phyloP scores from a whole-genome alignment of 108 stramenopile genomes.

The Cyclotella cryptica region DNA sequence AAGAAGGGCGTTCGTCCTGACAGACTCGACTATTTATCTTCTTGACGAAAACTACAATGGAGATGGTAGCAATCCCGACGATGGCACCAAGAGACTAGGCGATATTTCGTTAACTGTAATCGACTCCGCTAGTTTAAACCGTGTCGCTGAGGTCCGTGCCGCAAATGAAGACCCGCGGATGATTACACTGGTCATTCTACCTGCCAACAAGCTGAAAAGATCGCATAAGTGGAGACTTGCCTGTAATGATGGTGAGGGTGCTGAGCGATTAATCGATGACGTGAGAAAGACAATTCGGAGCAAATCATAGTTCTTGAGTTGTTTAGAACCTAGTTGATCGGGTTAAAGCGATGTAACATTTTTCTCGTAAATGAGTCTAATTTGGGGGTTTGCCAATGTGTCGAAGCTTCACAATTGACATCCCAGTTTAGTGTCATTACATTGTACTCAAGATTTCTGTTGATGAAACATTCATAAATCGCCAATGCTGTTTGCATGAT shows the following conservation, averaged over 20 bases:
- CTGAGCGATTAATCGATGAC: constrained; percentile 83
- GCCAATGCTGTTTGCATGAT: no score
- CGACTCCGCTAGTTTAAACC: constrained; percentile 63
- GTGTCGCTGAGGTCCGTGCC: constrained; percentile 77
- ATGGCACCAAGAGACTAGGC: constrained; percentile 42
- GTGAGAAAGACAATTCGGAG: constrained; percentile 70
- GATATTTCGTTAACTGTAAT: constrained; percentile 60
- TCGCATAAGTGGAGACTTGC: constrained; percentile 81
- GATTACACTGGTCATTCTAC: constrained; percentile 78
- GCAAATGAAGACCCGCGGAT: constrained; percentile 79
- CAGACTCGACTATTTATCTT: constrained; percentile 74
- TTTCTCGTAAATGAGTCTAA: no score
- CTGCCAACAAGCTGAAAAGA: constrained; percentile 62
- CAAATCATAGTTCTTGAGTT: not conserved
- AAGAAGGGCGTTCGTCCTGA: constrained; percentile 73
- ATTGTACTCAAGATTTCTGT: not conserved
- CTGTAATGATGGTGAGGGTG: constrained; percentile 80
- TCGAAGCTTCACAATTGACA: not conserved
- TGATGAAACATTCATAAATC: no score
- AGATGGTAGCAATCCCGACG: constrained; percentile 58
- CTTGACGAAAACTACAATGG: constrained; percentile 81
- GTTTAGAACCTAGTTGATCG: not conserved
- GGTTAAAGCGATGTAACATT: no score
- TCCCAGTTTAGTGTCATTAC: not conserved
- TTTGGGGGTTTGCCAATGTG: not conserved